Percentiles rank a stretch among this genome's conserved stretches.
phyloP scores from a whole-genome alignment of 1,284 basidiomycete genomes.

The Apiotrichum mycotoxinovorans region DNA sequence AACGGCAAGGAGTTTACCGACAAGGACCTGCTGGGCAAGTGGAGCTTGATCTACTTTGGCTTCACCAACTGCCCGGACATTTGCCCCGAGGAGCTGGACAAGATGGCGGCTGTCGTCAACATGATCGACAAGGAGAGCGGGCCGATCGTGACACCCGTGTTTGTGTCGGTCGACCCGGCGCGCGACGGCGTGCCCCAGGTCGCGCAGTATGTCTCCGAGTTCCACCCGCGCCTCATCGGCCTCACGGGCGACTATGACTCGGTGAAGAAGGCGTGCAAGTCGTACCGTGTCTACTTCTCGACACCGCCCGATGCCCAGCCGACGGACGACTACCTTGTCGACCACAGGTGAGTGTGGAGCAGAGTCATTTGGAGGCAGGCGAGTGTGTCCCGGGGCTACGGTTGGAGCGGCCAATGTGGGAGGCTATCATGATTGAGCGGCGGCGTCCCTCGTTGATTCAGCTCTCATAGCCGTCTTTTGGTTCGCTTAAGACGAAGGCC shows the following conservation, averaged over 20 bases:
- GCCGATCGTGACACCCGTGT: conserved; percentile 70
- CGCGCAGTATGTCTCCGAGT: conserved; percentile 63
- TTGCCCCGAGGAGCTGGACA: conserved; percentile 96
- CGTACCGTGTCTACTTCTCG: conserved; percentile 97
- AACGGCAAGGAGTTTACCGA: conserved; percentile 72
- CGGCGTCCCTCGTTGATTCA: too few relatives aligned
- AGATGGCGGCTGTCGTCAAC: conserved; percentile 80
- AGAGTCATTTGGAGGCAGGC: too few relatives aligned
- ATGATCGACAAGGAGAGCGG: conserved; percentile 64
- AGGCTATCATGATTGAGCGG: background rate
- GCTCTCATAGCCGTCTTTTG: too few relatives aligned
- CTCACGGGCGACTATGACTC: conserved; percentile 82
- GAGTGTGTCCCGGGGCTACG: too few relatives aligned
- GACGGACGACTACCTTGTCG: conserved; percentile 86
- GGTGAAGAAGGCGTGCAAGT: conserved; percentile 85
- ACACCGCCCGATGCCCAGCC: conserved; percentile 79
- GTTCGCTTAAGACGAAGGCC: background rate
- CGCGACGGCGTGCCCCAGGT: conserved; percentile 68
- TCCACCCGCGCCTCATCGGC: conserved; percentile 86
- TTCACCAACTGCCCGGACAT: conserved; percentile 99
- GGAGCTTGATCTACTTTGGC: conserved; percentile 88
- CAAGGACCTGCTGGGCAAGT: conserved; percentile 75
- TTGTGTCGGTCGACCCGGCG: conserved; percentile 94
- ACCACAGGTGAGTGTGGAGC: conserved; percentile 58
- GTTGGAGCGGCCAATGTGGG: background rate